Conservation (phyloP, 2,329 filamentous ascomycete species). For the Fusarium transvaalense region DNA sequence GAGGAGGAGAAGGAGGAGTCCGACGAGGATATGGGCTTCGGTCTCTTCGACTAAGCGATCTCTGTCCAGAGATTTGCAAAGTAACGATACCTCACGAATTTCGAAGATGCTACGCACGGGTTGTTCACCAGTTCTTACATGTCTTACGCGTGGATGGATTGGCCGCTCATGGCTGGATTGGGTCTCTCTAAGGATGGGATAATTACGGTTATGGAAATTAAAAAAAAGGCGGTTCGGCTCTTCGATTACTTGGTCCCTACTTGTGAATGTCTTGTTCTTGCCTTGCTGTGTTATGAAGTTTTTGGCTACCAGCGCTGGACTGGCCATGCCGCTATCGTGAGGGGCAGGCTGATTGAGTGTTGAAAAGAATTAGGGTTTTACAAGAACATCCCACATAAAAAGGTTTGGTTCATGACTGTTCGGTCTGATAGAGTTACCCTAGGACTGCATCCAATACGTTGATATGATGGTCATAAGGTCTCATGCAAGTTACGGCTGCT, state of each 20-base stretch:
- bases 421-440: slow-evolving; percentile 8
- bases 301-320: background rate
- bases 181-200: slow-evolving; percentile 48
- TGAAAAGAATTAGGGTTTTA: slow-evolving; percentile 18
- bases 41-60: slow-evolving; percentile 77
- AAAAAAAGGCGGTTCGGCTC: slow-evolving; percentile 47
- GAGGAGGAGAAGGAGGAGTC: slow-evolving; percentile 70
- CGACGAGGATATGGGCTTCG: slow-evolving; percentile 82
- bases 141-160: slow-evolving; percentile 51
- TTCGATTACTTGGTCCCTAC: slow-evolving; percentile 27
- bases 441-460: background rate
- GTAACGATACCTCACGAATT: slow-evolving; percentile 52
- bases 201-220: slow-evolving; percentile 50
- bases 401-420: slow-evolving; percentile 7
- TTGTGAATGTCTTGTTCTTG: background rate
- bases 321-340: background rate
- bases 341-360: background rate
- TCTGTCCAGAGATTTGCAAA: slow-evolving; percentile 45
- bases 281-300: background rate
- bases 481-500: background rate
- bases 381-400: background rate
- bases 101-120: slow-evolving; percentile 52
- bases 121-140: slow-evolving; percentile 51
- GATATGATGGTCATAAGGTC: background rate
- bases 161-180: slow-evolving; percentile 50